A percentile compares a stretch with the other conserved stretches of the same genome.
Conservation (phyloP, 2,329 filamentous ascomycete genomes). For the Rhinocladiella mackenziei region DNA sequence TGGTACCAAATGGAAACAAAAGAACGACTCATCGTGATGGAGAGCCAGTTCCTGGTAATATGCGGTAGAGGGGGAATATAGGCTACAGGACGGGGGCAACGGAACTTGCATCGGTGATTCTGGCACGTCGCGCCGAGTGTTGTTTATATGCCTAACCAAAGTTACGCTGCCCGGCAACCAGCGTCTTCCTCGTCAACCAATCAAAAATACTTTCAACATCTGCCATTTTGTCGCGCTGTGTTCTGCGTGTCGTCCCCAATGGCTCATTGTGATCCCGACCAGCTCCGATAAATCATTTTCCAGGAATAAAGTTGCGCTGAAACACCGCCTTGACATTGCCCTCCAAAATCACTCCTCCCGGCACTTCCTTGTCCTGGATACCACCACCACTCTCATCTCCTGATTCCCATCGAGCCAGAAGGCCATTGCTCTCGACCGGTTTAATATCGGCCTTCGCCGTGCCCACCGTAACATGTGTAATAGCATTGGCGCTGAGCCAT, state of each 20-base stretch:
- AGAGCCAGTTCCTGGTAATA: too few relatives aligned
- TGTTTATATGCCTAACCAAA: slow-evolving; percentile 2
- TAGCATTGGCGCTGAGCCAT: slow-evolving; percentile 69
- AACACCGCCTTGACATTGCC: slow-evolving; percentile 53
- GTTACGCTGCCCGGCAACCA: too few relatives aligned
- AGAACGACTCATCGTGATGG: neutral
- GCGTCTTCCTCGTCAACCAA: too few relatives aligned
- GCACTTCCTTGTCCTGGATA: slow-evolving; percentile 53
- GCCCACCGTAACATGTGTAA: slow-evolving; percentile 86
- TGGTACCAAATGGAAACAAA: neutral
- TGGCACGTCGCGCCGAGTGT: neutral
- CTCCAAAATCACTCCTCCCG: slow-evolving; percentile 53
- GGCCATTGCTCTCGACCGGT: slow-evolving; percentile 87
- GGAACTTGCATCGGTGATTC: too few relatives aligned
- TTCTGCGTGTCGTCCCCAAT: neutral
- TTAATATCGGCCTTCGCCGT: slow-evolving; percentile 72
- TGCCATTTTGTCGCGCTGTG: too few relatives aligned
- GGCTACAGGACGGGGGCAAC: neutral
- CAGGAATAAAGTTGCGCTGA: slow-evolving; percentile 25
- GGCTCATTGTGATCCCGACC: too few relatives aligned
- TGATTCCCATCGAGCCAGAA: slow-evolving; percentile 72
- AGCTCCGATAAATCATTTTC: neutral
- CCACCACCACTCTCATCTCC: slow-evolving; percentile 42
- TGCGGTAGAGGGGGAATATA: neutral
- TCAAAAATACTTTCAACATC: too few relatives aligned